Percentiles rank a stretch among this genome's conserved stretches.
These are phyloP conservation scores for Xylaria sp. DNA, from an alignment of 2,329 filamentous ascomycete species.

Conservation along the genomic window DNA sequence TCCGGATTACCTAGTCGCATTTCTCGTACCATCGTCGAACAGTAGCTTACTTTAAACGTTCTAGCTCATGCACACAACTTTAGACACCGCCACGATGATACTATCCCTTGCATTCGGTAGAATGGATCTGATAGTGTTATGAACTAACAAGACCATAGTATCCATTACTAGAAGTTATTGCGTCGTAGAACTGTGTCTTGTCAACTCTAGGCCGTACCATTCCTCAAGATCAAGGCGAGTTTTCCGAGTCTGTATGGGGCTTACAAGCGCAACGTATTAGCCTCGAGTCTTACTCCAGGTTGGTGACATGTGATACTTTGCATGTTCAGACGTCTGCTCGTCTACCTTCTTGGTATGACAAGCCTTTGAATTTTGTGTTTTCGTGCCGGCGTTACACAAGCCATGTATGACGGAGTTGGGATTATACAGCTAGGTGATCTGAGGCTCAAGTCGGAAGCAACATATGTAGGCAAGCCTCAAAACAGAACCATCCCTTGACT, in stretches of 20 bases:
- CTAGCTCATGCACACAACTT: background rate
- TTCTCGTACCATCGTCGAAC: background rate
- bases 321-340: too few relatives aligned
- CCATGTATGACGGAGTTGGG: background rate
- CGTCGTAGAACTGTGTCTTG: background rate
- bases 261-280: background rate
- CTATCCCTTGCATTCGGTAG: background rate
- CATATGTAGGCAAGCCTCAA: background rate
- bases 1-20: background rate
- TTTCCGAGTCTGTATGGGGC: background rate
- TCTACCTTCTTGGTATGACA: background rate
- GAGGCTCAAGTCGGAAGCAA: background rate
- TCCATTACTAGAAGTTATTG: background rate
- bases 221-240: background rate
- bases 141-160: background rate
- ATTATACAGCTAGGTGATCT: background rate
- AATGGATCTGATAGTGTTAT: background rate
- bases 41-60: slow-evolving; percentile 2
- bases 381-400: background rate
- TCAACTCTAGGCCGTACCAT: background rate
- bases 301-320: background rate
- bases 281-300: background rate
- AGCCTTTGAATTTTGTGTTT: background rate
- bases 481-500: background rate
- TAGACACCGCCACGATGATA: slow-evolving; percentile 9